Percentiles rank a stretch among this genome's conserved stretches.
phyloP scores from a whole-genome alignment of 148 eudicot genomes.

The Cornus suecica region DNA sequence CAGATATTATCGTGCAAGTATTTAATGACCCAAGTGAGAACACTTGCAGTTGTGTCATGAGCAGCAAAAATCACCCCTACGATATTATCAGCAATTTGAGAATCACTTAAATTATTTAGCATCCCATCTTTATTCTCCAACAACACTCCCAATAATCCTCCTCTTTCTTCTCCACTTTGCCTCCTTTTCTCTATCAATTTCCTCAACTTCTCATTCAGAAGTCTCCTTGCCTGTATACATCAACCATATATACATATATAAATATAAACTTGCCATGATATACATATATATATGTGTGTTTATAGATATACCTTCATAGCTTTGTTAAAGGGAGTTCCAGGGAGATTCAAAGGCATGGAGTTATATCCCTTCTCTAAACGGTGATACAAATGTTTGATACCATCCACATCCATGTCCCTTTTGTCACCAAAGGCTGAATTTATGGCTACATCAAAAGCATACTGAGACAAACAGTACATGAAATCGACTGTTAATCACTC shows the following conservation, averaged over 20 bases:
- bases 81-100: conserved; percentile 72
- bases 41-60: conserved; percentile 88
- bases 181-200: conserved; percentile 54
- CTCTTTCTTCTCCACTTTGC: conserved; percentile 27
- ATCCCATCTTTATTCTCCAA: conserved; percentile 24
- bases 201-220: conserved; percentile 47
- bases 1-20: conserved; percentile 61
- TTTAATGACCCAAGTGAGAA: conserved; percentile 79
- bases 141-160: conserved; percentile 51
- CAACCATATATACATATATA: neutral
- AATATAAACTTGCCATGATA: neutral
- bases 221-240: conserved; percentile 60
- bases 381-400: conserved; percentile 53
- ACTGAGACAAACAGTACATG: conserved; percentile 44
- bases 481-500: too few relatives aligned
- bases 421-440: conserved; percentile 64
- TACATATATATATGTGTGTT: neutral
- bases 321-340: conserved; percentile 64
- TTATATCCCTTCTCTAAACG: conserved; percentile 83
- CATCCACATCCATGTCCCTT: conserved; percentile 46
- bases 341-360: conserved; percentile 86
- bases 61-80: conserved; percentile 89
- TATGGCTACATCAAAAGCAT: conserved; percentile 87
- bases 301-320: conserved; percentile 42
- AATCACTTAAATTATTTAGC: conserved; percentile 31